Evolutionary conservation across 257 asterid species (phyloP), one percentile per base, ranked within the genome.

Genomic region (Forsythia suspensa): DNA sequence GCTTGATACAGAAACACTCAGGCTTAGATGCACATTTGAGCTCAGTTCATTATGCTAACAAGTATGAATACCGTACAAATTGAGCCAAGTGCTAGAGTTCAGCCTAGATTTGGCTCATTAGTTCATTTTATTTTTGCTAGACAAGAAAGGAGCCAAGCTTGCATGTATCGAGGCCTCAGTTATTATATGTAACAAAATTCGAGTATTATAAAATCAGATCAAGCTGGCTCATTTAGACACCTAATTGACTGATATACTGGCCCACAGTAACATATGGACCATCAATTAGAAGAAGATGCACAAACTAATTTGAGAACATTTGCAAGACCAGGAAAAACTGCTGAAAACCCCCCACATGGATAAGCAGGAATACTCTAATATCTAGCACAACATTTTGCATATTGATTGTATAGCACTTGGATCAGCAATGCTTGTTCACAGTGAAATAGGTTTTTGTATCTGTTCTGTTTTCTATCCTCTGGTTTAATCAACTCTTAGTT

Each of bases 361-460:
- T 48, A 10, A 4, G 37, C 24, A 52, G 43, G 79, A 75, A 13
- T 40, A 59, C 52, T 44, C 8, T 44, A 73, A 48, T 8, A 38
- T 38, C 51, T 36, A 38, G 70, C 11, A 74, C 70, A 3, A 6
- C 11, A 9, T 5, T 61, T 44, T 55, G 5, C 70, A 68, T 10
- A 37, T 77, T 36, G 38, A 34, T 52, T 69, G 20, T 20, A 21
- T 71, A 29, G 61, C 70, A 61, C 43, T 38, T 65, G 61, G 44
- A 74, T 51, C 24, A 15, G 57, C 65, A 72, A 75, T 72, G 77
- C 69, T 72, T 34, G 16, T 66, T 76, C 71, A 15, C 39, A 29
- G 68, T 57, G 68, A 38, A 37, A 24, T 11, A 43, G 15, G 1
- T 71, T 6, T 76, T 78, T 4, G 24, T 46, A 6, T 46, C 43